Conservation (phyloP, 257 asterid genomes). For the Coffea canephora region DNA sequence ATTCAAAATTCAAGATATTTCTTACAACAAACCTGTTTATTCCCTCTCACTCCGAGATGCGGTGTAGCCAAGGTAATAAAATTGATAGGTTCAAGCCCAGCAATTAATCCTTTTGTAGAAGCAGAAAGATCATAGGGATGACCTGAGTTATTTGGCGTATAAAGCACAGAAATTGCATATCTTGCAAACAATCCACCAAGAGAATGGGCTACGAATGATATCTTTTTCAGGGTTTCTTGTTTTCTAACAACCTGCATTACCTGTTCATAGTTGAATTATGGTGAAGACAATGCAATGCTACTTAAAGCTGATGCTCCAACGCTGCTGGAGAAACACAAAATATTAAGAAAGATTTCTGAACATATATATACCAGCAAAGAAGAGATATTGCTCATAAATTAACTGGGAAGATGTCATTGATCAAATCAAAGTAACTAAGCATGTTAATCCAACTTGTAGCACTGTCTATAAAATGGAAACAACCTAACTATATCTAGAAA, state of each 20-base stretch:
- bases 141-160: constrained; percentile 39
- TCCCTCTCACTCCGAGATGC: constrained; percentile 98
- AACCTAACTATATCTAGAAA: background rate
- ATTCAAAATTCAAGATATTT: background rate
- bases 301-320: background rate
- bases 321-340: background rate
- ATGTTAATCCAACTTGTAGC: background rate
- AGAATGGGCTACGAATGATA: constrained; percentile 93
- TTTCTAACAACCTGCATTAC: constrained; percentile 64
- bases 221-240: constrained; percentile 57
- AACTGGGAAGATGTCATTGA: background rate
- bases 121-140: constrained; percentile 24
- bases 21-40: constrained; percentile 63
- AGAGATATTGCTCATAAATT: background rate
- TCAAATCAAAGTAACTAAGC: background rate
- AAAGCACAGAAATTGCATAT: constrained; percentile 78
- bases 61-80: constrained; percentile 96
- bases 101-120: constrained; percentile 51
- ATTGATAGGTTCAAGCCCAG: constrained; percentile 85
- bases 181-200: constrained; percentile 95
- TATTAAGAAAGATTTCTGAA: background rate
- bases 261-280: constrained; percentile 31
- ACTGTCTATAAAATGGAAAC: background rate
- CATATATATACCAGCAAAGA: background rate
- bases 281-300: background rate